Conservation (phyloP, 768 basidiomycete genomes). For the Naganishia onofrii region DNA sequence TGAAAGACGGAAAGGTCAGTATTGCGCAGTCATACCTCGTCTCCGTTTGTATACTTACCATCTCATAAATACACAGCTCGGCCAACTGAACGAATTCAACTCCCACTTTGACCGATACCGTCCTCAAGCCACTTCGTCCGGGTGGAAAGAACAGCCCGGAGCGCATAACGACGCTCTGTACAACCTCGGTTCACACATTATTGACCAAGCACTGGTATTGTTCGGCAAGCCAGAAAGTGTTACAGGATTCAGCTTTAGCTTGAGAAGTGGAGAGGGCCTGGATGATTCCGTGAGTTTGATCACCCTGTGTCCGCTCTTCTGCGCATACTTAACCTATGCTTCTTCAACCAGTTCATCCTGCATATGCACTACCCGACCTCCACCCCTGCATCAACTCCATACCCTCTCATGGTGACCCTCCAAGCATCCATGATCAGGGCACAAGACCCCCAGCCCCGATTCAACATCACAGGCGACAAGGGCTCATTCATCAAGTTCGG, state of each 20-base stretch:
- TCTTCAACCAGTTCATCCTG: slow-evolving; percentile 45
- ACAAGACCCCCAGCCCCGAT: slow-evolving; percentile 66
- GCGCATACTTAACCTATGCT: slow-evolving; percentile 54
- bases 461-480: slow-evolving; percentile 66
- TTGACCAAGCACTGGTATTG: slow-evolving; percentile 63
- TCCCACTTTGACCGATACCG: slow-evolving; percentile 59
- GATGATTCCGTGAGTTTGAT: slow-evolving; percentile 53
- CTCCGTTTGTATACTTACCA: too few species aligned
- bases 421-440: slow-evolving; percentile 70
- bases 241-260: slow-evolving; percentile 69
- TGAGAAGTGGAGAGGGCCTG: slow-evolving; percentile 54
- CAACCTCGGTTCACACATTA: slow-evolving; percentile 74
- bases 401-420: slow-evolving; percentile 65
- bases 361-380: slow-evolving; percentile 45
- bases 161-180: slow-evolving; percentile 68
- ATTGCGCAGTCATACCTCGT: too few species aligned
- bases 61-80: slow-evolving; percentile 56
- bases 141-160: slow-evolving; percentile 71
- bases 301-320: neutral
- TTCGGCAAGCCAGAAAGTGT: slow-evolving; percentile 72
- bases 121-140: slow-evolving; percentile 46
- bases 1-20: slow-evolving; percentile 34
- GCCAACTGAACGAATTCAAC: slow-evolving; percentile 38
- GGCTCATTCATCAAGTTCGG: slow-evolving; percentile 75
- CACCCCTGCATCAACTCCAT: slow-evolving; percentile 31